These are phyloP conservation scores for Fusarium sp. DNA, from an alignment of 2,329 filamentous ascomycete species.

Conservation along the genomic window DNA sequence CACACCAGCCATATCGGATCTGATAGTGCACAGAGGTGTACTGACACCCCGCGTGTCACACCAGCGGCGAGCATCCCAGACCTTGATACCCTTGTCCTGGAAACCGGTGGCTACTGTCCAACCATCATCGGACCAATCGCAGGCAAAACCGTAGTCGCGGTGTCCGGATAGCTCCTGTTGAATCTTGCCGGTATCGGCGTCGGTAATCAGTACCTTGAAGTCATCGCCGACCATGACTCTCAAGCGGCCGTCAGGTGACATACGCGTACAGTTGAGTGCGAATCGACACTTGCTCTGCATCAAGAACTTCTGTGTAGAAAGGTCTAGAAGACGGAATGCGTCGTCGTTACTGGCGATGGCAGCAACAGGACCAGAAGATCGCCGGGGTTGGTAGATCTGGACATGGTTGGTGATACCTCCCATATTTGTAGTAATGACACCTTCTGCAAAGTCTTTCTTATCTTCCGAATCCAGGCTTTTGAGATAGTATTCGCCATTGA, in stretches of 20 bases:
- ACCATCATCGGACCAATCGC: slow-evolving; percentile 82
- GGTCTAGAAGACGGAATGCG: slow-evolving; percentile 66
- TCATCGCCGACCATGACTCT: slow-evolving; percentile 78
- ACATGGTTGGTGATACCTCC: slow-evolving; percentile 74
- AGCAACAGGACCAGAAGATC: slow-evolving; percentile 61
- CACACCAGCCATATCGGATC: slow-evolving; percentile 73
- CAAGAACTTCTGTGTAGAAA: slow-evolving; percentile 67
- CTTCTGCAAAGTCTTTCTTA: slow-evolving; percentile 50
- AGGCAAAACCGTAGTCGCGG: slow-evolving; percentile 77
- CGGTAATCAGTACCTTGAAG: slow-evolving; percentile 70
- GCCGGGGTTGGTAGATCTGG: slow-evolving; percentile 64
- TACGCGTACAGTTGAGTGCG: slow-evolving; percentile 76
- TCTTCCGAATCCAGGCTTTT: slow-evolving; percentile 56
- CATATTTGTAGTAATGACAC: slow-evolving; percentile 57
- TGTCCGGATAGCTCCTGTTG: slow-evolving; percentile 70
- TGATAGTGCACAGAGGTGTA: slow-evolving; percentile 62
- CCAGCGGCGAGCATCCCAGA: slow-evolving; percentile 82
- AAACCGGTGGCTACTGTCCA: slow-evolving; percentile 80
- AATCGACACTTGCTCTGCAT: slow-evolving; percentile 63
- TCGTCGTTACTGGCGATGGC: slow-evolving; percentile 72
- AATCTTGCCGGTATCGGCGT: slow-evolving; percentile 71
- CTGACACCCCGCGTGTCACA: slow-evolving; percentile 59
- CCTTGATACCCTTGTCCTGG: slow-evolving; percentile 76
- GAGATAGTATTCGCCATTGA: slow-evolving; percentile 64
- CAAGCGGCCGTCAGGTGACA: slow-evolving; percentile 76